These are phyloP conservation scores for Exutisphaerella laricina DNA, from an alignment of 2,329 filamentous ascomycete species.

Conservation along the genomic window DNA sequence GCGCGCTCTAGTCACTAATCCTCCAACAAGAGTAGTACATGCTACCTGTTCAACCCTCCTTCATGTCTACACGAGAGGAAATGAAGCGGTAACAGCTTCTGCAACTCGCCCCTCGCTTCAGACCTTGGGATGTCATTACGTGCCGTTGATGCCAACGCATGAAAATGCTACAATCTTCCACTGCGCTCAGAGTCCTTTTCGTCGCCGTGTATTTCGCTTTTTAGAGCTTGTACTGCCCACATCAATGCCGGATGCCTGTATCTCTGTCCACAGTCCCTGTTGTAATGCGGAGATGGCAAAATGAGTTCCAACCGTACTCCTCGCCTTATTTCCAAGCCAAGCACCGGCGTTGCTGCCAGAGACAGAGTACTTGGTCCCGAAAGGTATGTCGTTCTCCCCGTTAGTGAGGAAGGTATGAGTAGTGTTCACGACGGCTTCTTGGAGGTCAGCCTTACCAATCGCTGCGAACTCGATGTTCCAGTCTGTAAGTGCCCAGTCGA, in stretches of 20 bases:
- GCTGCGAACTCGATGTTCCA: constrained; percentile 26
- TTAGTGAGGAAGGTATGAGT: constrained; percentile 25
- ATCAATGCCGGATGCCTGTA: background rate
- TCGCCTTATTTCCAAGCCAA: constrained; percentile 24
- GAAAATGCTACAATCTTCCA: too few relatives aligned
- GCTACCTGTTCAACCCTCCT: too few relatives aligned
- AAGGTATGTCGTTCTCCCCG: constrained; percentile 23
- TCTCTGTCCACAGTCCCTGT: constrained; percentile 19
- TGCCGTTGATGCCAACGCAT: too few relatives aligned
- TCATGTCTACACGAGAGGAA: too few relatives aligned
- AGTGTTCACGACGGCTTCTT: constrained; percentile 20
- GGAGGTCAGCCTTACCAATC: constrained; percentile 15
- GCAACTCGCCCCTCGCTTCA: too few relatives aligned
- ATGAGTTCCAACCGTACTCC: constrained; percentile 24
- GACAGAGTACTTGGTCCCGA: constrained; percentile 27
- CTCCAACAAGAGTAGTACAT: too few relatives aligned
- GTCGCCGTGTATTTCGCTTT: too few relatives aligned
- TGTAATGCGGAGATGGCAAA: constrained; percentile 23
- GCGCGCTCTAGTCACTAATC: too few relatives aligned
- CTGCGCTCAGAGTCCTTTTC: too few relatives aligned
- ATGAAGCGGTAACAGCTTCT: too few relatives aligned
- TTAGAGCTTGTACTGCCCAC: too few relatives aligned
- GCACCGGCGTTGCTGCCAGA: constrained; percentile 16
- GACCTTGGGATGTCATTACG: too few relatives aligned
- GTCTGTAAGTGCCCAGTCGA: constrained; percentile 24